Base-by-base conservation (phyloP, 176 grass and related monocot species). In the Pharus latifolius region DNA sequence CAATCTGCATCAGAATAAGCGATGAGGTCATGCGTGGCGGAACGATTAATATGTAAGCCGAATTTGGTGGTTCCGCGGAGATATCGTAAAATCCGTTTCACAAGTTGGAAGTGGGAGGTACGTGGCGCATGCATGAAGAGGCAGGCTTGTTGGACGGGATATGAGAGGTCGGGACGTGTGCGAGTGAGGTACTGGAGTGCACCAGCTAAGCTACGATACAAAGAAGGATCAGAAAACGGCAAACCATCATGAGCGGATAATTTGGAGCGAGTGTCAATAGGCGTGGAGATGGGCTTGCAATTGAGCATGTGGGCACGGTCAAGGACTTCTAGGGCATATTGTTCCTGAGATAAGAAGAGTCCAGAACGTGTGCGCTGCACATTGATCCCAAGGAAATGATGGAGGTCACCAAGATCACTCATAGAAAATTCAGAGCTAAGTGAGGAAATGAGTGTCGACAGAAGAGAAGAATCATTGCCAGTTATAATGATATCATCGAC, bases 241-340 rank as follows among this genome's bases (percentile, higher is more conserved):
- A 22, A 4, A 10, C 20, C 20, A 3, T 52, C 49, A 25, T 3
- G n/a, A n/a, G n/a, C 9, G 4, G 20, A 52, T 10, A 60, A 51
- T 6, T 72, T 15, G 17, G 70, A 45, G 46, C 49, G 23, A 5
- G 56, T 68, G 20, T 35, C 58, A 3, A 69, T 58, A 10, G 73
- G 49, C 1, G 79, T 80, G 29, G 60, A 40, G 10, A 60, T 76
- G 6, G 76, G 74, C 25, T 77, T 40, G 17, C 71, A 75, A 17
- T 83, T 22, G 7, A 82, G 20, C 16, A 88, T 38, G 14, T 73
- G 60, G 27, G 78, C 73, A 7, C 74, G 65, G 15, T 79, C 66
- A 9, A 27, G 44, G 3, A 41, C n/a, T n/a, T n/a, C n/a, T n/a
- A n/a, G n/a, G n/a, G n/a, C n/a, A n/a, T n/a, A n/a, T n/a, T n/a